Evolutionary conservation across 2,329 filamentous ascomycete genomes (phyloP).

Genomic region (Exophiala xenobiotica): DNA sequence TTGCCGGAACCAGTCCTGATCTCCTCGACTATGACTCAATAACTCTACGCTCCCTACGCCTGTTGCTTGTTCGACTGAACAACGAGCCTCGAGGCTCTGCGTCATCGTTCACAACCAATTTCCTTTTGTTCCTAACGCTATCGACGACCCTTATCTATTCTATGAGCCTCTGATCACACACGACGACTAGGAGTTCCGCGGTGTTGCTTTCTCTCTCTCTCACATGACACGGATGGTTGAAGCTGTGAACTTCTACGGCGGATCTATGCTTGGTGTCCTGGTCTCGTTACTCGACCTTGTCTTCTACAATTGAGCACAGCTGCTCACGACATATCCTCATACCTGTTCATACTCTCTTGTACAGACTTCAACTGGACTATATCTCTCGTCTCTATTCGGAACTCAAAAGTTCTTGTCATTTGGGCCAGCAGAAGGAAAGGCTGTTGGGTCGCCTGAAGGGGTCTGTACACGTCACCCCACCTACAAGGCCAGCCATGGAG

Average conservation of each 20-base stretch:
- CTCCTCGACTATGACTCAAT: conserved; percentile 27
- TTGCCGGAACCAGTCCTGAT: conserved; percentile 23
- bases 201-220: conserved; percentile 14
- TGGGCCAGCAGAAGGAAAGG: conserved; percentile 2
- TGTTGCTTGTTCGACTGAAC: conserved; percentile 29
- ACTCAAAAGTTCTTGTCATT: conserved; percentile 14
- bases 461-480: neutral
- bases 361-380: conserved; percentile 21
- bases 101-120: conserved; percentile 25
- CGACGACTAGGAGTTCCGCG: conserved; percentile 31
- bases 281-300: conserved; percentile 24
- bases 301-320: conserved; percentile 17
- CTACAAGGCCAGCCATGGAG: conserved; percentile 60
- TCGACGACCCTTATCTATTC: conserved; percentile 27
- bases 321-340: conserved; percentile 16
- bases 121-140: conserved; percentile 27
- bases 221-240: conserved; percentile 27
- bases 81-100: conserved; percentile 31
- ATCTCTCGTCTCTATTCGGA: conserved; percentile 12
- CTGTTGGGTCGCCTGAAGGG: too few species aligned
- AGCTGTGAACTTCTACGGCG: conserved; percentile 23
- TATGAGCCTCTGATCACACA: conserved; percentile 32
- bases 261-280: conserved; percentile 29
- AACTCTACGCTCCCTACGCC: conserved; percentile 29
- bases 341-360: conserved; percentile 28